A percentile compares a stretch with the other conserved stretches of the same genome.
Conservation (phyloP, 495 filamentous ascomycete species). For the Lasiosphaeria hispida region DNA sequence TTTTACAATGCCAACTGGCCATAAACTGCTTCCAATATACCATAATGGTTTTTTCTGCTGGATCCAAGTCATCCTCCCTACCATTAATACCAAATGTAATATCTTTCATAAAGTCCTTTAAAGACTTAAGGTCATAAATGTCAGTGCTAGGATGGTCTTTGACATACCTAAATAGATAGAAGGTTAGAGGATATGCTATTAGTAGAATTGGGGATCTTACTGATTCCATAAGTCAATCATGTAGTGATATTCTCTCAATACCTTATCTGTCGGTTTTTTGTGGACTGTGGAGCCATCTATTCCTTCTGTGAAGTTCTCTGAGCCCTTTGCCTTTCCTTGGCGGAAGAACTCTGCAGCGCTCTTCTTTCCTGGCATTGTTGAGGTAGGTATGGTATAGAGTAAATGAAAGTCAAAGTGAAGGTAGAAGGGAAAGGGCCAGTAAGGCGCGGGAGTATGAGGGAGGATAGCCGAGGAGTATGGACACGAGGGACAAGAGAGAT, state of each 20-base stretch:
- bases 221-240: constrained; percentile 14
- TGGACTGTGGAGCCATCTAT: constrained; percentile 17
- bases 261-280: constrained; percentile 9
- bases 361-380: constrained; percentile 10
- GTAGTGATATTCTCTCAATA: constrained; percentile 5
- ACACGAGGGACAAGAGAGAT: too few relatives aligned
- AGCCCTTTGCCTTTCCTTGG: constrained; percentile 6
- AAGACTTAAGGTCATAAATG: constrained; percentile 9
- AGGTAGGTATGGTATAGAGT: neutral
- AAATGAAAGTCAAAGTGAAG: too few relatives aligned
- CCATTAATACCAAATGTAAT: too few relatives aligned
- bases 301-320: constrained; percentile 9
- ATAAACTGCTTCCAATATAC: constrained; percentile 14
- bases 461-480: too few relatives aligned
- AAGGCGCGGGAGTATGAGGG: too few relatives aligned
- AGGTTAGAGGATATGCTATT: constrained; percentile 6
- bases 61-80: constrained; percentile 4
- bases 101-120: too few relatives aligned
- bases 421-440: too few relatives aligned
- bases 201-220: constrained; percentile 10
- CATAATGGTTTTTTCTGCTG: constrained; percentile 5
- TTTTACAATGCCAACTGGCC: constrained; percentile 6
- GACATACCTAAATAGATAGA: constrained; percentile 12
- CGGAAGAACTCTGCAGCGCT: constrained; percentile 11
- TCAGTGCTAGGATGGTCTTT: constrained; percentile 4